A percentile compares a stretch with the other conserved stretches of the same genome.
These are phyloP conservation scores for Chlorella sp. DNA, from an alignment of 139 green algal genomes.

Conservation along the genomic window DNA sequence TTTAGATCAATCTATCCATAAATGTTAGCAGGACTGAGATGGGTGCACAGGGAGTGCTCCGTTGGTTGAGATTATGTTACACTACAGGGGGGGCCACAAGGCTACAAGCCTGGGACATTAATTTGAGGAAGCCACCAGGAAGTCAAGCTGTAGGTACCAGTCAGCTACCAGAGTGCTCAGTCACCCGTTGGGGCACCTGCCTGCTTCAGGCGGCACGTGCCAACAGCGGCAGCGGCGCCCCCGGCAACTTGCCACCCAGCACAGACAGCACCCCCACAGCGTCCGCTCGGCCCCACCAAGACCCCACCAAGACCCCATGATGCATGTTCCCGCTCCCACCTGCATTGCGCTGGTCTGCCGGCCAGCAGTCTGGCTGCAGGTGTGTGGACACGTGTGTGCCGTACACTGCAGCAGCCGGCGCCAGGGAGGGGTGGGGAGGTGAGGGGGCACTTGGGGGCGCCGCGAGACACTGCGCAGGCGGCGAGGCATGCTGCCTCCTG, in stretches of 20 bases:
- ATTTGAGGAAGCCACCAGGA: no score
- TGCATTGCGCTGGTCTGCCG: background rate
- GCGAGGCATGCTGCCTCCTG: no score
- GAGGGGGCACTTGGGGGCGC: background rate
- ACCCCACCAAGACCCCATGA: background rate
- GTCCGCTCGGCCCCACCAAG: background rate
- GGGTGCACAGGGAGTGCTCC: no score
- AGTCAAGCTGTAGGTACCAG: no score
- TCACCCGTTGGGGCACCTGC: background rate
- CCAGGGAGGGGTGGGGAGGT: background rate
- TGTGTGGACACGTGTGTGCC: slow-evolving; percentile 29
- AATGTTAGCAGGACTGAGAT: no score
- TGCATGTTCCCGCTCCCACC: background rate
- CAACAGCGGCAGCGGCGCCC: background rate
- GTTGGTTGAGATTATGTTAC: no score
- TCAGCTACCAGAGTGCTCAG: background rate
- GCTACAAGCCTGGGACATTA: no score
- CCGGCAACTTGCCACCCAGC: background rate
- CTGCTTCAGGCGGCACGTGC: background rate
- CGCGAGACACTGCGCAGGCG: no score
- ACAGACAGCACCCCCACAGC: no score
- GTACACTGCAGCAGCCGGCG: slow-evolving; percentile 41
- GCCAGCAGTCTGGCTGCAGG: slow-evolving; percentile 41
- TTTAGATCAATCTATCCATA: no score
- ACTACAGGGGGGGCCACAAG: no score